phyloP scores from a whole-genome alignment of 805 yeast genomes.

The Monosporozyma solicola region DNA sequence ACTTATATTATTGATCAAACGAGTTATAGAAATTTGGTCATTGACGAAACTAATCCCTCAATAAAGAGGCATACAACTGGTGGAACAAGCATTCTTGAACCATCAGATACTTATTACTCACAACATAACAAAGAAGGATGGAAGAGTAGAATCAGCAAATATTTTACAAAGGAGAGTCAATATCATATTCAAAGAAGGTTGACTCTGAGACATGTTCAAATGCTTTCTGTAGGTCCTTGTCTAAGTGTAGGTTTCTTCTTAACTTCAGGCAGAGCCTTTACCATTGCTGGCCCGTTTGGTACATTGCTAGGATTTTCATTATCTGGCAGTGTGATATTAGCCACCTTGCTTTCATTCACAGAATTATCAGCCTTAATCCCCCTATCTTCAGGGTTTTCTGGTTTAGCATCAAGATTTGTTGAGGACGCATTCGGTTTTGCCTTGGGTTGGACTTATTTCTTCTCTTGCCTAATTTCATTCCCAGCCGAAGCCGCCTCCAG shows the following conservation, averaged over 20 bases:
- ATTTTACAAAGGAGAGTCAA: neutral
- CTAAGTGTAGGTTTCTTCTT: slow-evolving; percentile 58
- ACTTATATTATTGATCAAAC: slow-evolving; percentile 16
- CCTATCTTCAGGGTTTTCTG: slow-evolving; percentile 53
- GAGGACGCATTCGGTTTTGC: slow-evolving; percentile 64
- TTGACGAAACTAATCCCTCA: slow-evolving; percentile 9
- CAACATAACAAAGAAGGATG: neutral
- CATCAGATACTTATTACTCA: neutral
- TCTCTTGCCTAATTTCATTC: slow-evolving; percentile 46
- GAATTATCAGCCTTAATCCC: slow-evolving; percentile 59
- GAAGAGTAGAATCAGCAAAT: neutral
- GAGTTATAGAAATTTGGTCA: slow-evolving; percentile 16
- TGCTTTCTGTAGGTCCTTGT: slow-evolving; percentile 61
- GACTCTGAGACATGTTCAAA: slow-evolving; percentile 46
- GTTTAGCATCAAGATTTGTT: slow-evolving; percentile 52
- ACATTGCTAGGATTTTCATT: slow-evolving; percentile 48
- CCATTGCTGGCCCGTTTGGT: slow-evolving; percentile 48
- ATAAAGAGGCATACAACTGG: neutral
- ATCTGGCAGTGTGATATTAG: slow-evolving; percentile 57
- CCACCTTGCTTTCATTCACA: slow-evolving; percentile 54
- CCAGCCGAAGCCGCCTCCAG: slow-evolving; percentile 62
- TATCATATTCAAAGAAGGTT: slow-evolving; percentile 42
- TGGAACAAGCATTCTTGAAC: neutral
- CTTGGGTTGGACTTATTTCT: slow-evolving; percentile 54
- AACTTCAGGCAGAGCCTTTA: slow-evolving; percentile 50